phyloP scores from a whole-genome alignment of 768 basidiomycete species.

The Naganishia antarctica region DNA sequence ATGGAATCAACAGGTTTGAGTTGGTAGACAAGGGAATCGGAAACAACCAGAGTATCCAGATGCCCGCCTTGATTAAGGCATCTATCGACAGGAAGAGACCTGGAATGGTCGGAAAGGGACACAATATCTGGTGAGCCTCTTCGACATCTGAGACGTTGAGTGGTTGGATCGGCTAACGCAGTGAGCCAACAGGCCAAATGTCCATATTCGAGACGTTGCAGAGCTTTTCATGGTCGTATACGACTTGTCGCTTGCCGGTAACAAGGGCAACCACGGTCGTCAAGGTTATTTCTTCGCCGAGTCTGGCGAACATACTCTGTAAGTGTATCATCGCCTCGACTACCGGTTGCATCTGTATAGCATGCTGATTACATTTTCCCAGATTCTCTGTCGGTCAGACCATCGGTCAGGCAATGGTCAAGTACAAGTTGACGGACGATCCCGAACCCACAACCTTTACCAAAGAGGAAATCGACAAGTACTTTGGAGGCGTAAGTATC shows the following conservation, averaged over 20 bases:
- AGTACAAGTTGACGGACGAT: conserved; percentile 28
- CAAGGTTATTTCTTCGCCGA: conserved; percentile 46
- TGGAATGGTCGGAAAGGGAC: conserved; percentile 45
- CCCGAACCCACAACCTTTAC: conserved; percentile 39
- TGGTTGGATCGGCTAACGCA: background rate
- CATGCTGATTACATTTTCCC: background rate
- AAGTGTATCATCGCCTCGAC: background rate
- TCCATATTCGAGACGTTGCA: conserved; percentile 40
- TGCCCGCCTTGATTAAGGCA: conserved; percentile 40
- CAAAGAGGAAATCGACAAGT: conserved; percentile 44
- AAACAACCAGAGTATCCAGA: conserved; percentile 42
- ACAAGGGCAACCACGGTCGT: conserved; percentile 43
- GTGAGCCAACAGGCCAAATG: conserved; percentile 36
- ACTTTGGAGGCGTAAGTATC: conserved; percentile 36
- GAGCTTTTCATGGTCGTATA: conserved; percentile 41
- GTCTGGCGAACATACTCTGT: conserved; percentile 42
- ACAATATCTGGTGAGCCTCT: conserved; percentile 29
- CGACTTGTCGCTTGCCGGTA: conserved; percentile 30
- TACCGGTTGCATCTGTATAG: background rate
- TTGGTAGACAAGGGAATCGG: conserved; percentile 40
- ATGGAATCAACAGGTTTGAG: conserved; percentile 38
- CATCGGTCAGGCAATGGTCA: conserved; percentile 41
- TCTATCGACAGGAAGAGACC: conserved; percentile 40
- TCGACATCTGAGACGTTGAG: background rate
- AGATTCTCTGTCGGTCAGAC: conserved; percentile 30